Conservation (phyloP, 23 red algal genomes). For the Gracilaria vermiculophylla region DNA sequence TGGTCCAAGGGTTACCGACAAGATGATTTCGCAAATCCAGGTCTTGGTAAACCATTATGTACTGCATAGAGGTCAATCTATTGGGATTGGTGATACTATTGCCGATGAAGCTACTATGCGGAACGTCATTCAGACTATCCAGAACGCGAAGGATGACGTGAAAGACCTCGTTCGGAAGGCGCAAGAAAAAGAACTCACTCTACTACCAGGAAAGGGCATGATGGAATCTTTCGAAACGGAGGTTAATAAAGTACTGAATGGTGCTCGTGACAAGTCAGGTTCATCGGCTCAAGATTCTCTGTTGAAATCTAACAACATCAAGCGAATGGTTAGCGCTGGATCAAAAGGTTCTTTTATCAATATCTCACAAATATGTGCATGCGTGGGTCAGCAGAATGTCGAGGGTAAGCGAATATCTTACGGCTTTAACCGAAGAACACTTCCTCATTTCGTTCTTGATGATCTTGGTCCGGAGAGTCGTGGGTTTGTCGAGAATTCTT, state of each 20-base stretch:
- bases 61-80: slow-evolving; percentile 86
- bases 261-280: slow-evolving; percentile 94
- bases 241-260: slow-evolving; percentile 94
- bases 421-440: slow-evolving; percentile 86
- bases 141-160: slow-evolving; percentile 87
- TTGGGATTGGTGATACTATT: slow-evolving; percentile 99
- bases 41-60: slow-evolving; percentile 95
- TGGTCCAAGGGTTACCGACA: slow-evolving; percentile 74
- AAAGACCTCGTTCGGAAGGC: slow-evolving; percentile 77
- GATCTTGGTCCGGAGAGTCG: slow-evolving; percentile 94
- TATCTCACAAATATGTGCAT: slow-evolving; percentile 98
- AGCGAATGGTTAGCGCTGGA: slow-evolving; percentile 98
- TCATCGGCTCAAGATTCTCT: slow-evolving; percentile 89
- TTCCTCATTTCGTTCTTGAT: slow-evolving; percentile 96
- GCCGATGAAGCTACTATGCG: slow-evolving; percentile 89
- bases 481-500: slow-evolving; percentile 98
- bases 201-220: slow-evolving; percentile 94
- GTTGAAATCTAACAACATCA: slow-evolving; percentile 93
- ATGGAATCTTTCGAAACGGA: slow-evolving; percentile 98
- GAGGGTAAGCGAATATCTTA: slow-evolving; percentile 97
- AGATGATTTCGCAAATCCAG: slow-evolving; percentile 93
- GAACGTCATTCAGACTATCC: slow-evolving; percentile 85
- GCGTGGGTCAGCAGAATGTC: slow-evolving; percentile 99
- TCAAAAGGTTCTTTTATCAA: slow-evolving; percentile 99
- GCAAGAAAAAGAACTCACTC: slow-evolving; percentile 80